Conservation (phyloP, 768 basidiomycete species). For the Obba rivulosa region DNA sequence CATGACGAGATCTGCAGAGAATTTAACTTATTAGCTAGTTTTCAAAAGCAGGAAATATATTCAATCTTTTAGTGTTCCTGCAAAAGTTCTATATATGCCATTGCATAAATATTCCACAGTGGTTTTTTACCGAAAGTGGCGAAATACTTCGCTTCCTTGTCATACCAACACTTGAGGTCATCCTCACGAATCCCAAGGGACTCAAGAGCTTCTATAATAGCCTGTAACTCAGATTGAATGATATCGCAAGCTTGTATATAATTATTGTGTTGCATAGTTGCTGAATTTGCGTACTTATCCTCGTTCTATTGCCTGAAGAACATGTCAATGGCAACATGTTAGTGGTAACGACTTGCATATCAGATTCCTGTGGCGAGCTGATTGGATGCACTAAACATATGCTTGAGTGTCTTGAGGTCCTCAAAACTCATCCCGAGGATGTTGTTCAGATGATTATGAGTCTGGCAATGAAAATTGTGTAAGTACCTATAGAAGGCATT, state of each 20-base stretch:
- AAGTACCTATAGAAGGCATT: conserved; percentile 31
- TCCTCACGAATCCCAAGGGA: conserved; percentile 10
- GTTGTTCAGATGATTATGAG: conserved; percentile 24
- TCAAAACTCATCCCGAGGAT: conserved; percentile 29
- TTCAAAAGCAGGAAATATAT: conserved; percentile 6
- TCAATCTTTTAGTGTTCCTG: conserved; percentile 11
- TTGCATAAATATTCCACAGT: conserved; percentile 21
- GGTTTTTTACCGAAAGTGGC: conserved; percentile 20
- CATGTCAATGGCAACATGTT: conserved; percentile 24
- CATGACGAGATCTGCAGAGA: background rate
- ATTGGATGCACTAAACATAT: conserved; percentile 15
- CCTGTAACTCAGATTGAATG: conserved; percentile 14
- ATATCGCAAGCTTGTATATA: conserved; percentile 25
- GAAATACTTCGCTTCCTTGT: conserved; percentile 23
- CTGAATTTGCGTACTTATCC: conserved; percentile 29
- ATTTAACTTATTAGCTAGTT: too few species aligned
- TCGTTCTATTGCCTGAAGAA: conserved; percentile 30
- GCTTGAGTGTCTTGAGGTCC: conserved; percentile 20
- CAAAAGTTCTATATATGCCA: conserved; percentile 30
- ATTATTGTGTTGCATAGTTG: conserved; percentile 22
- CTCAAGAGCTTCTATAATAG: conserved; percentile 9
- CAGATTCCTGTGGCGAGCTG: conserved; percentile 20
- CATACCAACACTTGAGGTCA: conserved; percentile 18
- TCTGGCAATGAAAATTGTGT: conserved; percentile 30
- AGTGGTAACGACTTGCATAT: conserved; percentile 24